phyloP scores from a whole-genome alignment of 2,329 filamentous ascomycete species.

The Akanthomyces dipterigenus region DNA sequence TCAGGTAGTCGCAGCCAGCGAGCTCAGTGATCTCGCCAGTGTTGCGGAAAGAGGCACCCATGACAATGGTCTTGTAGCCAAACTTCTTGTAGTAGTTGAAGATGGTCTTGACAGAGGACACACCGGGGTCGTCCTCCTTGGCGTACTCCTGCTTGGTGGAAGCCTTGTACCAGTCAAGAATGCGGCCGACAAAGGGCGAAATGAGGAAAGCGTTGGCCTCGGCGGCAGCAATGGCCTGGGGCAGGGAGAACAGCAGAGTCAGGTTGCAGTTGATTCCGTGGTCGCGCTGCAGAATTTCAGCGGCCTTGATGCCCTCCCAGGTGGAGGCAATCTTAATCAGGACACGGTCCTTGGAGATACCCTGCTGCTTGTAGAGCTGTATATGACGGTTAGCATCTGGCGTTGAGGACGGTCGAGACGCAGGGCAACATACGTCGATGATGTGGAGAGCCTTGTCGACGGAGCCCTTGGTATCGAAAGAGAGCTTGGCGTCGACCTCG shows the following conservation, averaged over 20 bases:
- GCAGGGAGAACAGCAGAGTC: slow-evolving; percentile 95
- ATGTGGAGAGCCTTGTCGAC: slow-evolving; percentile 95
- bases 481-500: slow-evolving; percentile 93
- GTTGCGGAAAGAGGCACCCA: slow-evolving; percentile 98
- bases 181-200: slow-evolving; percentile 97
- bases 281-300: slow-evolving; percentile 91
- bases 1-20: slow-evolving; percentile 97
- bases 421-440: slow-evolving; percentile 64
- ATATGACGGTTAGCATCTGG: slow-evolving; percentile 12
- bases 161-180: slow-evolving; percentile 99
- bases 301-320: slow-evolving; percentile 99
- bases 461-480: slow-evolving; percentile 87
- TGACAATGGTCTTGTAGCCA: slow-evolving; percentile 98
- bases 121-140: slow-evolving; percentile 89
- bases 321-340: slow-evolving; percentile 99
- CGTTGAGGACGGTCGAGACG: not conserved
- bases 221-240: slow-evolving; percentile 91
- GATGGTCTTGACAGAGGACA: slow-evolving; percentile 86
- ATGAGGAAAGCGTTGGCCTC: slow-evolving; percentile 96
- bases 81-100: slow-evolving; percentile 99
- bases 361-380: slow-evolving; percentile 88
- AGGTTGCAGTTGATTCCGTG: slow-evolving; percentile 98
- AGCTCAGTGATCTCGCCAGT: slow-evolving; percentile 95
- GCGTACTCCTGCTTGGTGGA: slow-evolving; percentile 87
- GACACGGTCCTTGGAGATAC: slow-evolving; percentile 87